phyloP scores from a whole-genome alignment of 2,329 filamentous ascomycete genomes.

The Lachnellula suecica region DNA sequence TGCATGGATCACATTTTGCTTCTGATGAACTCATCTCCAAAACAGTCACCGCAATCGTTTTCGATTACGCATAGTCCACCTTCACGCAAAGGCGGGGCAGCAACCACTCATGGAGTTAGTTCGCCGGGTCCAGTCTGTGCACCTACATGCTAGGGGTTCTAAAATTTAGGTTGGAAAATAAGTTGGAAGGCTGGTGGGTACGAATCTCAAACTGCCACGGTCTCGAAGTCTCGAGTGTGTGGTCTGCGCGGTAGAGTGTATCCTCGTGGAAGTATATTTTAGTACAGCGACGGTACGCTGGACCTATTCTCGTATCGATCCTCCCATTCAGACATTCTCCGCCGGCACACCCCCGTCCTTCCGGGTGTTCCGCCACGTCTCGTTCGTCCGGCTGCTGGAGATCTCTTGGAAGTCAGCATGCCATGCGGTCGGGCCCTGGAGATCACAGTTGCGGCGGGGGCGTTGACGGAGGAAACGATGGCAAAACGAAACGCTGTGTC shows the following conservation, averaged over 20 bases:
- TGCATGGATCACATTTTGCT: not conserved
- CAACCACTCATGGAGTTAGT: slow-evolving; percentile 5
- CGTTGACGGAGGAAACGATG: not conserved
- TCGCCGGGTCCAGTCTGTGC: slow-evolving; percentile 22
- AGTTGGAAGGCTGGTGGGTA: not conserved
- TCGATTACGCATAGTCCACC: not conserved
- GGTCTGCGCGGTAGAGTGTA: slow-evolving; percentile 1
- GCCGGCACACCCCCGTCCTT: not conserved
- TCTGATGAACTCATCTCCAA: not conserved
- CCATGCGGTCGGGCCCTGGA: slow-evolving; percentile 2
- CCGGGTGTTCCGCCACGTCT: slow-evolving; percentile 7
- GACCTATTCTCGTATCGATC: slow-evolving; percentile 9
- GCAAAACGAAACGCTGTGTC: slow-evolving; percentile 7
- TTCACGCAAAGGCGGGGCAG: slow-evolving; percentile 14
- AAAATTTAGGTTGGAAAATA: too few relatives aligned
- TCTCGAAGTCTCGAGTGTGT: slow-evolving; percentile 12
- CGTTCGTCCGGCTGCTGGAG: slow-evolving; percentile 16
- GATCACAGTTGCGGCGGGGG: slow-evolving; percentile 1
- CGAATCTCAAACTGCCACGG: slow-evolving; percentile 19
- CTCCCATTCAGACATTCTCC: not conserved
- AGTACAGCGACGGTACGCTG: not conserved
- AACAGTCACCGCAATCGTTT: not conserved
- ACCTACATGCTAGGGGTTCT: slow-evolving; percentile 4
- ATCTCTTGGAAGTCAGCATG: not conserved
- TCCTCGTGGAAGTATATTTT: not conserved